Evolutionary conservation across 345 rosid species (phyloP).

Genomic region (Camelina hispida): DNA sequence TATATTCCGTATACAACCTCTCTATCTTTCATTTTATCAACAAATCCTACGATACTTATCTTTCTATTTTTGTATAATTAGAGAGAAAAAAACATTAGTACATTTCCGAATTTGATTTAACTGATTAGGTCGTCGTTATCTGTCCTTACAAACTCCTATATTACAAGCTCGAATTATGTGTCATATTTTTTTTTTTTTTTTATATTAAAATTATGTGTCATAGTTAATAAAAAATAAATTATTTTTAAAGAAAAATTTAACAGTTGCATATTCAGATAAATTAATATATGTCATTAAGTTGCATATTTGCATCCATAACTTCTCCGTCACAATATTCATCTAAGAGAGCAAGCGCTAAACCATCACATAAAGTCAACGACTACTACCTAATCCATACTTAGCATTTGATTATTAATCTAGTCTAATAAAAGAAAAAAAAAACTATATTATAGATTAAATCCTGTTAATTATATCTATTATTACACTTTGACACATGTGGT

Average conservation of each 20-base stretch:
- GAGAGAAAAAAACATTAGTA: background rate
- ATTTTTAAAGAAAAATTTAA: background rate
- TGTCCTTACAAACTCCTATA: background rate
- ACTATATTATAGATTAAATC: background rate
- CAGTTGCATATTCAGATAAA: background rate
- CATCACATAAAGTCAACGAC: background rate
- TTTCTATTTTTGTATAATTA: background rate
- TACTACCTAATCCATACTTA: background rate
- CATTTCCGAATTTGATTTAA: background rate
- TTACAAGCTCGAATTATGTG: background rate
- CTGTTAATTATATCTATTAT: background rate
- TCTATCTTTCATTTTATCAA: background rate
- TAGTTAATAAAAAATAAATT: background rate
- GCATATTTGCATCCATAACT: background rate
- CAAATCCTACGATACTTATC: background rate
- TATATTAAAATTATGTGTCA: background rate
- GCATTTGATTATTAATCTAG: background rate
- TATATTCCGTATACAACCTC: conserved; percentile 21
- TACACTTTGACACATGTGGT: background rate
- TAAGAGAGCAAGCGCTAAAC: background rate
- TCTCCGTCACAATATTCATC: background rate
- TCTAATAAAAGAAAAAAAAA: background rate
- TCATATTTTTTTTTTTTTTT: too few relatives aligned
- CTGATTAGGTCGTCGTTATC: background rate
- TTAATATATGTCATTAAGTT: background rate